Percentiles rank a stretch among this genome's conserved stretches.
These are phyloP conservation scores for Prinsepia uniflora DNA, from an alignment of 306 rosid genomes.

Conservation along the genomic window DNA sequence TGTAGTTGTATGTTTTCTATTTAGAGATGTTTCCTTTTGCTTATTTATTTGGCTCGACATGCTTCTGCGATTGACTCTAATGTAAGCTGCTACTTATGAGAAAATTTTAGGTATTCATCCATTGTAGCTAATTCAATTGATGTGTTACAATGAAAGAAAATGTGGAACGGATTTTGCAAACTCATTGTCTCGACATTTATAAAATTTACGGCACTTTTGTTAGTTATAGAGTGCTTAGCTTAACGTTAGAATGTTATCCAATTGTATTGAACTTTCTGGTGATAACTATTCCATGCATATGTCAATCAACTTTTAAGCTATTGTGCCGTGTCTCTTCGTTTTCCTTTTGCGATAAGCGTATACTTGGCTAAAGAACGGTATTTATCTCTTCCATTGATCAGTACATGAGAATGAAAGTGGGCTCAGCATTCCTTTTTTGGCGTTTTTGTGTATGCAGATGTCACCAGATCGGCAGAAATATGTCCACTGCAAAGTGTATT, in stretches of 20 bases:
- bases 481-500: slow-evolving; percentile 51
- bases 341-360: neutral
- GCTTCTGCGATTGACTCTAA: neutral
- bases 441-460: slow-evolving; percentile 53
- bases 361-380: neutral
- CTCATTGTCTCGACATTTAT: neutral
- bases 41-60: neutral
- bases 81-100: neutral
- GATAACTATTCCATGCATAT: neutral
- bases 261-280: neutral
- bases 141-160: neutral
- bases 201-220: neutral
- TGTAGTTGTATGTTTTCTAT: neutral
- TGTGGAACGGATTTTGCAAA: neutral
- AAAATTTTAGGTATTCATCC: neutral
- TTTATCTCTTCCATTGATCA: slow-evolving; percentile 11
- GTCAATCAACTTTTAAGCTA: neutral
- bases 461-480: slow-evolving; percentile 57
- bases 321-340: neutral
- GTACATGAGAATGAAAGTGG: slow-evolving; percentile 24
- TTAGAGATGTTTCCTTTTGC: neutral
- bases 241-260: neutral
- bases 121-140: neutral
- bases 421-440: slow-evolving; percentile 9
- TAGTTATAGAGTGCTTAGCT: neutral